Evolutionary conservation across 75 land plant species (phyloP).

Genomic region (Azolla pinnata): DNA sequence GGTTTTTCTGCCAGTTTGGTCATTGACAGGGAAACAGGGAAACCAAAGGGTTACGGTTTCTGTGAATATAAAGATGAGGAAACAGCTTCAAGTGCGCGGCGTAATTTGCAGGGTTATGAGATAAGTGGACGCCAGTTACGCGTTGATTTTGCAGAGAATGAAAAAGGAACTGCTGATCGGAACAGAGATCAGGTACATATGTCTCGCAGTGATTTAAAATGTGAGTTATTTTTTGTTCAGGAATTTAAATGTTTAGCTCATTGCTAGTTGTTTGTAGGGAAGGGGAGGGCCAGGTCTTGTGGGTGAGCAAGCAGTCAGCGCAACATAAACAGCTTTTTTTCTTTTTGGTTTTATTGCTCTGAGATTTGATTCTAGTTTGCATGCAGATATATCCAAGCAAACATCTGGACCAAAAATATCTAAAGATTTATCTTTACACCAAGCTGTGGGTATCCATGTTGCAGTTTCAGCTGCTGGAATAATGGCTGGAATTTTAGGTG

Average conservation of each 20-base stretch:
- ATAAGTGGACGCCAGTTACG: slow-evolving; percentile 92
- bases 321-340: no score
- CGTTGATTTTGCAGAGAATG: slow-evolving; percentile 98
- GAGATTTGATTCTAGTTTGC: no score
- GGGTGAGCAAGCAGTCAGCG: no score
- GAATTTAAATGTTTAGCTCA: no score
- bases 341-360: no score
- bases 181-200: slow-evolving; percentile 90
- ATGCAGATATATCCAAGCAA: slow-evolving; percentile 47
- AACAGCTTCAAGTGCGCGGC: slow-evolving; percentile 91
- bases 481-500: slow-evolving; percentile 60
- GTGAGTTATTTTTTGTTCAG: no score
- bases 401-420: slow-evolving; percentile 15
- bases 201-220: no score
- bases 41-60: slow-evolving; percentile 98
- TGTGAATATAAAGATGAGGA: slow-evolving; percentile 99
- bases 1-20: slow-evolving; percentile 54
- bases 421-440: slow-evolving; percentile 34
- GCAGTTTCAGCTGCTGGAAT: slow-evolving; percentile 49
- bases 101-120: slow-evolving; percentile 94
- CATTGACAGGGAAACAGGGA: slow-evolving; percentile 93
- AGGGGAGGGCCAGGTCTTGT: slow-evolving; percentile 67
- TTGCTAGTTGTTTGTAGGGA: no score
- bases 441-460: slow-evolving; percentile 42
- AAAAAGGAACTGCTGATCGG: slow-evolving; percentile 61